Conservation (phyloP, 208 protist species). For the Trypanosoma vivax region DNA sequence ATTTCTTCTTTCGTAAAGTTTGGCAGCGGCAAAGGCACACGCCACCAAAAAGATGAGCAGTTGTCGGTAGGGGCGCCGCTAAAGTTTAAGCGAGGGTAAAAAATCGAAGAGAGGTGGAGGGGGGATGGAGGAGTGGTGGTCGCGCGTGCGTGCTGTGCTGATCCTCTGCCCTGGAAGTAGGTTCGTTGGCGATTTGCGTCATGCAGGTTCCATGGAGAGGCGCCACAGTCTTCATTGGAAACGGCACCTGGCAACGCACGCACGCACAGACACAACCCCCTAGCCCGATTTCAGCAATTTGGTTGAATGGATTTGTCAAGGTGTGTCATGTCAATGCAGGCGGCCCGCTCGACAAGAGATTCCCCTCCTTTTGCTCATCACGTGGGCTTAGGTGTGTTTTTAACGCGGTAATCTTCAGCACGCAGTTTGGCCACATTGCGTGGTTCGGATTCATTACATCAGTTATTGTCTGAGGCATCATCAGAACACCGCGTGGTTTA, state of each 20-base stretch:
- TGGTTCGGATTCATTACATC: constrained; percentile 4
- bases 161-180: constrained; percentile 23
- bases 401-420: not conserved
- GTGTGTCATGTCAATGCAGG: constrained; percentile 14
- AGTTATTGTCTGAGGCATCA: constrained; percentile 1
- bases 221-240: constrained; percentile 21
- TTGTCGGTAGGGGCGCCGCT: too few species aligned
- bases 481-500: not conserved
- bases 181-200: constrained; percentile 21
- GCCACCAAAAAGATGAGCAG: too few species aligned
- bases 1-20: too few species aligned
- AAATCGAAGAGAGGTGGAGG: too few species aligned
- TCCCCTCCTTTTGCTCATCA: constrained; percentile 16
- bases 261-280: not conserved
- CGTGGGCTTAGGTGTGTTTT: not conserved
- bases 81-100: too few species aligned
- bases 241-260: not conserved
- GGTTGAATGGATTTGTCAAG: constrained; percentile 21
- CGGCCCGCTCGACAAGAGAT: constrained; percentile 13
- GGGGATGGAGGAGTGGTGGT: too few species aligned
- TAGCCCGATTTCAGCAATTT: not conserved
- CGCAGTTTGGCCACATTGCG: not conserved
- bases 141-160: too few species aligned
- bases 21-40: too few species aligned
- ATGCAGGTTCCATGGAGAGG: constrained; percentile 20